Evolutionary conservation across 139 green algal species (phyloP), one percentile per base, ranked within the genome.

Genomic region (Parachlorella kessleri): DNA sequence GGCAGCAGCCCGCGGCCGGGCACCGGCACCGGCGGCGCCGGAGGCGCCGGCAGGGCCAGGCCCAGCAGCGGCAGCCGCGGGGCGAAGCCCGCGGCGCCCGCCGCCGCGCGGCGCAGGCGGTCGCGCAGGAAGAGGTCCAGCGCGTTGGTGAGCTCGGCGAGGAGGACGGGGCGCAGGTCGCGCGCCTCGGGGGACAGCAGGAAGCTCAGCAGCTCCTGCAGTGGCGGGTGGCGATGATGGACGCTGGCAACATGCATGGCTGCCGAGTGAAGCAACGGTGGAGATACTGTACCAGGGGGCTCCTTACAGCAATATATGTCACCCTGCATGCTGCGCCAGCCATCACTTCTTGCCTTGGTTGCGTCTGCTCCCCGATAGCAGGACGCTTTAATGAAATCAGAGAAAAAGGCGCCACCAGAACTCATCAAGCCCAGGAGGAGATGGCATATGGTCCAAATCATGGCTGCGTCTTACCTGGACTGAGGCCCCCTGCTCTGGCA

Each of bases 401-500:
- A n/a, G n/a, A n/a, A n/a, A n/a, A n/a, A n/a, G n/a, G n/a, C n/a
- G n/a, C n/a, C n/a, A n/a, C n/a, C n/a, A n/a, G n/a, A n/a, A n/a
- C n/a, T n/a, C n/a, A n/a, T n/a, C n/a, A n/a, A n/a, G n/a, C n/a
- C n/a, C n/a, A n/a, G n/a, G n/a, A n/a, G n/a, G n/a, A n/a, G n/a
- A n/a, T n/a, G n/a, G n/a, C n/a, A n/a, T n/a, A n/a, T n/a, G n/a
- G n/a, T n/a, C n/a, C n/a, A n/a, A n/a, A n/a, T n/a, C n/a, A n/a
- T n/a, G n/a, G n/a, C n/a, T n/a, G n/a, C n/a, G n/a, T n/a, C n/a
- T n/a, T n/a, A n/a, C n/a, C n/a, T n/a, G n/a, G n/a, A n/a, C n/a
- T n/a, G n/a, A 82, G 36, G 91, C 92, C 18, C 92, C 92, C 41
- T 96, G 85, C 8, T 86, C 83, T 32, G 92, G 92, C 70, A 94